phyloP scores from a whole-genome alignment of 1,284 basidiomycete genomes.

The Baeospora myosura region DNA sequence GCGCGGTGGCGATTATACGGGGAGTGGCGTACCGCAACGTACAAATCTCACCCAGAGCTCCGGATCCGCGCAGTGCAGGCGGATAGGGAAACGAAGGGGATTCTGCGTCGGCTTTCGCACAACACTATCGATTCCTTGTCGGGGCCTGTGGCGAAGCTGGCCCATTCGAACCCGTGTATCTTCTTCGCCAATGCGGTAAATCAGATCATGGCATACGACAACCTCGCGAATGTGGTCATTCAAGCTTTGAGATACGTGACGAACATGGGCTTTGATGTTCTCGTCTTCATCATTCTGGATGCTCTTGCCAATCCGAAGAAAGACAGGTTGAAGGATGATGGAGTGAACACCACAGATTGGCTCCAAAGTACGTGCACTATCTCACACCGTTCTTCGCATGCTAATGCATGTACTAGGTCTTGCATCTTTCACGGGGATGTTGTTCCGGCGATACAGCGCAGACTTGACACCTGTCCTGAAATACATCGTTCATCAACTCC shows the following conservation, averaged over 20 bases:
- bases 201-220: slow-evolving; percentile 97
- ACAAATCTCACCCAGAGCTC: slow-evolving; percentile 68
- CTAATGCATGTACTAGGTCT: slow-evolving; percentile 49
- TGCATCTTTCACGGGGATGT: slow-evolving; percentile 87
- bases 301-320: slow-evolving; percentile 83
- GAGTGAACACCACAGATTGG: slow-evolving; percentile 90
- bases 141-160: slow-evolving; percentile 88
- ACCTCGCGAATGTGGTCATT: slow-evolving; percentile 85
- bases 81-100: slow-evolving; percentile 72
- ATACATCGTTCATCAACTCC: slow-evolving; percentile 88
- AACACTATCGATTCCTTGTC: slow-evolving; percentile 78
- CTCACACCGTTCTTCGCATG: slow-evolving; percentile 6
- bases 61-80: slow-evolving; percentile 66
- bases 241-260: slow-evolving; percentile 88
- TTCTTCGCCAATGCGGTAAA: slow-evolving; percentile 87
- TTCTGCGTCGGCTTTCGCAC: slow-evolving; percentile 76
- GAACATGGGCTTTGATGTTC: slow-evolving; percentile 89
- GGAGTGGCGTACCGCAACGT: slow-evolving; percentile 82
- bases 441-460: slow-evolving; percentile 82
- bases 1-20: slow-evolving; percentile 88
- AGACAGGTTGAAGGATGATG: slow-evolving; percentile 85
- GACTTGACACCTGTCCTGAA: slow-evolving; percentile 81
- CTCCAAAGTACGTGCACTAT: slow-evolving; percentile 68
- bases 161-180: slow-evolving; percentile 89
- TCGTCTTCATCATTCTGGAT: slow-evolving; percentile 85